A percentile compares a stretch with the other conserved stretches of the same genome.
phyloP scores from a whole-genome alignment of 257 asterid genomes.

The Eucommia ulmoides region DNA sequence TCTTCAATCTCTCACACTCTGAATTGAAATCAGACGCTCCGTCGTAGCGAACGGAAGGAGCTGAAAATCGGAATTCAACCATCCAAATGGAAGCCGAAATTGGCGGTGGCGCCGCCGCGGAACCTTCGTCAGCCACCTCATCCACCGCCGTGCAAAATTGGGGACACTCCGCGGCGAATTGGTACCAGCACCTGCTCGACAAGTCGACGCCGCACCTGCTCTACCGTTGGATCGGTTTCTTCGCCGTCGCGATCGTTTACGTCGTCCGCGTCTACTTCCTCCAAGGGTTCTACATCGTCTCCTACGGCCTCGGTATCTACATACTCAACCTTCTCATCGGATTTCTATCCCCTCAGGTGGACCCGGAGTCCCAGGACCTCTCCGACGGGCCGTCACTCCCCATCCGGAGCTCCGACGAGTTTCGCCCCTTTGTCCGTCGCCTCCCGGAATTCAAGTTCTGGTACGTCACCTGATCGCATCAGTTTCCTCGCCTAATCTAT shows the following conservation, averaged over 20 bases:
- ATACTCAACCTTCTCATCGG: constrained; percentile 36
- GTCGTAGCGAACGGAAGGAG: too few relatives aligned
- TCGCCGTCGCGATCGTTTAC: constrained; percentile 37
- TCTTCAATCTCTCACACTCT: too few relatives aligned
- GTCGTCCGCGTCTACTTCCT: constrained; percentile 31
- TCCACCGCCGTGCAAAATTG: constrained; percentile 13
- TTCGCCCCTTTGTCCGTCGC: constrained; percentile 57
- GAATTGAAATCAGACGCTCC: too few relatives aligned
- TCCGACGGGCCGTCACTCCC: constrained; percentile 31
- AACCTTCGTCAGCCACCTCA: constrained; percentile 9
- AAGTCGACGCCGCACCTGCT: constrained; percentile 34
- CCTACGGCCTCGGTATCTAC: constrained; percentile 49
- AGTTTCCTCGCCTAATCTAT: too few relatives aligned
- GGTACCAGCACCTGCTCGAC: constrained; percentile 46
- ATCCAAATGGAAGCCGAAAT: background rate
- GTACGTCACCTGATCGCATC: constrained; percentile 14
- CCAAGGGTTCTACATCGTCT: constrained; percentile 51
- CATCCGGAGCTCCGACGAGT: constrained; percentile 40
- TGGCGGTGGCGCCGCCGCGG: constrained; percentile 7
- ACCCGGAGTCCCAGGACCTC: constrained; percentile 21
- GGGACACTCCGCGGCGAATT: constrained; percentile 21
- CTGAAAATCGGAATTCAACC: too few relatives aligned
- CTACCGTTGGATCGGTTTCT: constrained; percentile 50
- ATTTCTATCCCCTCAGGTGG: constrained; percentile 51
- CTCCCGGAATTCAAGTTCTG: constrained; percentile 51